Evolutionary conservation across 1,284 basidiomycete genomes (phyloP).

Genomic region (Fomitiporia mediterranea): DNA sequence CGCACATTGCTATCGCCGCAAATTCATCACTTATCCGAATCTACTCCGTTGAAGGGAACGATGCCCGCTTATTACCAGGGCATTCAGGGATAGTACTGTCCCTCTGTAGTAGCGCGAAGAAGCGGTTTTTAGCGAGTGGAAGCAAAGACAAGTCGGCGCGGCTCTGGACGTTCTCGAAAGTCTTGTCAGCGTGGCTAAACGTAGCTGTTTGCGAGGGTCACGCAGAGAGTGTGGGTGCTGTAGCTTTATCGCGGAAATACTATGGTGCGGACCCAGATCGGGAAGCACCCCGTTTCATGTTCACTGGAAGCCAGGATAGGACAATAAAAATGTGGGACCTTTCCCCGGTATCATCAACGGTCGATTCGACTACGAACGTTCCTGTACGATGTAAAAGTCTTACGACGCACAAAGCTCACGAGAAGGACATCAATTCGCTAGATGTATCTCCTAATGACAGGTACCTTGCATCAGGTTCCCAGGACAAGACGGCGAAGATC

Average conservation of each 20-base stretch:
- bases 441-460: slow-evolving; percentile 91
- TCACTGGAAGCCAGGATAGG: slow-evolving; percentile 94
- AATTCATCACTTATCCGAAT: slow-evolving; percentile 92
- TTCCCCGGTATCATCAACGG: slow-evolving; percentile 29
- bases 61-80: slow-evolving; percentile 80
- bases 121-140: slow-evolving; percentile 79
- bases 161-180: slow-evolving; percentile 65
- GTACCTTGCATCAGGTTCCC: slow-evolving; percentile 89
- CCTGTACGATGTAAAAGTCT: slow-evolving; percentile 68
- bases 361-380: slow-evolving; percentile 26
- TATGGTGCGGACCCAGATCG: slow-evolving; percentile 27
- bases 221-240: slow-evolving; percentile 88
- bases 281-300: slow-evolving; percentile 58
- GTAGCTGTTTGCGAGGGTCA: slow-evolving; percentile 91
- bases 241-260: slow-evolving; percentile 65
- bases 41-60: slow-evolving; percentile 69
- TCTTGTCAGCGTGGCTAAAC: slow-evolving; percentile 66
- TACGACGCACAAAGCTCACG: slow-evolving; percentile 90
- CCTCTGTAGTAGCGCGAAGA: slow-evolving; percentile 66
- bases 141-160: slow-evolving; percentile 90
- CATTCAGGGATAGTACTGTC: slow-evolving; percentile 92
- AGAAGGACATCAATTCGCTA: slow-evolving; percentile 98
- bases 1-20: slow-evolving; percentile 88
- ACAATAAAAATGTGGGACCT: slow-evolving; percentile 99
- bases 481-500: slow-evolving; percentile 92